Evolutionary conservation across 2,329 filamentous ascomycete species (phyloP).

Genomic region (Colletotrichum magnum): DNA sequence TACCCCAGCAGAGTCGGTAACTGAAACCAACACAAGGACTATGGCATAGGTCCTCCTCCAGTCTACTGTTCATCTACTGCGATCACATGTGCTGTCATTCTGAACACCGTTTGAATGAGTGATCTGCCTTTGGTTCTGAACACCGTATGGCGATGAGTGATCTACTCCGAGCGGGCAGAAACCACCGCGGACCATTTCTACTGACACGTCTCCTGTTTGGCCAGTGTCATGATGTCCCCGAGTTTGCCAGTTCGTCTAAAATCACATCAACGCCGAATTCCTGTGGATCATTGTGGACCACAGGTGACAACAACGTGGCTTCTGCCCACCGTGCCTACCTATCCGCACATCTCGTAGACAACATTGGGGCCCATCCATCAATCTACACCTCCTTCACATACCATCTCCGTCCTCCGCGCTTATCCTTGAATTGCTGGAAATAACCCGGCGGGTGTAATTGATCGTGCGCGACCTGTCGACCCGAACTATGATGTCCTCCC

Average conservation of each 20-base stretch:
- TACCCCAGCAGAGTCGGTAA: not conserved
- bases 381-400: not conserved
- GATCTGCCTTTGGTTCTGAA: not conserved
- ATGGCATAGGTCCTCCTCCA: not conserved
- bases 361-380: not conserved
- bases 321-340: constrained; percentile 20
- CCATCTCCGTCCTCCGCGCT: not conserved
- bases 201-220: not conserved
- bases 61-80: not conserved
- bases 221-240: not conserved
- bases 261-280: not conserved
- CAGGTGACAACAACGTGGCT: constrained; percentile 7
- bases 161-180: not conserved
- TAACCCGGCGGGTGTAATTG: not conserved
- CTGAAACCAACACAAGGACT: constrained; percentile 7
- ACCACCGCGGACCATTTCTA: not conserved
- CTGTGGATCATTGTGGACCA: constrained; percentile 1
- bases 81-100: not conserved
- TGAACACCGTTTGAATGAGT: not conserved
- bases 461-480: not conserved
- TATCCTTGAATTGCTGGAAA: not conserved
- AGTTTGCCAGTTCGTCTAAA: constrained; percentile 14
- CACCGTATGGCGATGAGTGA: not conserved
- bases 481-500: not conserved
- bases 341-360: no score